Percentiles rank a stretch among this genome's conserved stretches.
Conservation (phyloP, 2,329 filamentous ascomycete species). For the Pseudovirgaria hyperparasitica region DNA sequence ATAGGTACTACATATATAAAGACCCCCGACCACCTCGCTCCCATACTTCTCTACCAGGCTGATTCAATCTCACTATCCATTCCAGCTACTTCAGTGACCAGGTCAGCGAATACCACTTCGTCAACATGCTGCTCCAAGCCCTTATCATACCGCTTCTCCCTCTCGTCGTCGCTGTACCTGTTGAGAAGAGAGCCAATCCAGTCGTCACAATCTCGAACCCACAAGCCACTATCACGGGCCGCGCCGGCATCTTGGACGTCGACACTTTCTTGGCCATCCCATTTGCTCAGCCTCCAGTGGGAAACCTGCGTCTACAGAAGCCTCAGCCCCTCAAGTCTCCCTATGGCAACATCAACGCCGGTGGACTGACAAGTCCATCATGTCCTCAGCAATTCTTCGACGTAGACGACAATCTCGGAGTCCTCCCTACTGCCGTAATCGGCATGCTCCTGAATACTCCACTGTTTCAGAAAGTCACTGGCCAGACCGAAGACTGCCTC, state of each 20-base stretch:
- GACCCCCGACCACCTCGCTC: no score
- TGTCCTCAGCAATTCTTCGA: conserved; percentile 63
- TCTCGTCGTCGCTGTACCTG: no score
- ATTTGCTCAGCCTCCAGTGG: conserved; percentile 57
- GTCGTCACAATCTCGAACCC: conserved; percentile 41
- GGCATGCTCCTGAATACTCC: conserved; percentile 26
- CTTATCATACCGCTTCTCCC: no score
- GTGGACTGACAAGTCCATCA: conserved; percentile 38
- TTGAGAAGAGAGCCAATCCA: conserved; percentile 36
- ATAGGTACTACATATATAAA: no score
- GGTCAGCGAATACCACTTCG: no score
- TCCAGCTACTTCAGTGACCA: no score
- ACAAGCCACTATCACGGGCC: conserved; percentile 43
- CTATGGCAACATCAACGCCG: conserved; percentile 50
- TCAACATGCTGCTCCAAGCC: no score
- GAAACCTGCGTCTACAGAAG: conserved; percentile 53
- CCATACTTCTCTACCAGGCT: no score
- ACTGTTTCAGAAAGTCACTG: conserved; percentile 22
- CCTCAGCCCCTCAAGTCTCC: conserved; percentile 46
- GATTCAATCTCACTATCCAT: no score
- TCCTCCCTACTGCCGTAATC: conserved; percentile 24
- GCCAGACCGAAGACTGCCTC: conserved; percentile 31
- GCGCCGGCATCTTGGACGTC: conserved; percentile 31
- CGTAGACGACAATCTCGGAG: conserved; percentile 23
- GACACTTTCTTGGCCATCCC: conserved; percentile 66